Percentiles rank a stretch among this genome's conserved stretches.
phyloP scores from a whole-genome alignment of 345 rosid species.

The Ceriops tagal region DNA sequence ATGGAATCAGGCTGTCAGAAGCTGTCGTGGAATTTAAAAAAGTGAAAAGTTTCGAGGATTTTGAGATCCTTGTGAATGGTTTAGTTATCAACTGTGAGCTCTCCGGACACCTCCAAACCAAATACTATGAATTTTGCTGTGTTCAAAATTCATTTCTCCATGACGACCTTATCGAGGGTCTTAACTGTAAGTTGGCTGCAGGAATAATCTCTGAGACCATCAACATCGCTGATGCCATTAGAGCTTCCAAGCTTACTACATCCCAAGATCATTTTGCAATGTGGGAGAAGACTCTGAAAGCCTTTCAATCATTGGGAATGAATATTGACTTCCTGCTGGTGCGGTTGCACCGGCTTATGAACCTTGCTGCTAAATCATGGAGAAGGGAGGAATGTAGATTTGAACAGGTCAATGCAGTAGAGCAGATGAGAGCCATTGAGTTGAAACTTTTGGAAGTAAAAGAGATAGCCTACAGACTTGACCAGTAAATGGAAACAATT shows the following conservation, averaged over 20 bases:
- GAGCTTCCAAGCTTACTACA: constrained; percentile 32
- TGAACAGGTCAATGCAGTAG: constrained; percentile 10
- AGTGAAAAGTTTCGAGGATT: constrained; percentile 38
- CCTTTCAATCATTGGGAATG: constrained; percentile 37
- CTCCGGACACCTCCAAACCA: constrained; percentile 24
- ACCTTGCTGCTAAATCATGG: constrained; percentile 18
- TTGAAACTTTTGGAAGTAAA: constrained; percentile 20
- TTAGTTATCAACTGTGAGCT: no score
- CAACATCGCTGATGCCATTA: constrained; percentile 40
- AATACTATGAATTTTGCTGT: constrained; percentile 46
- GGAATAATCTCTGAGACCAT: constrained; percentile 32
- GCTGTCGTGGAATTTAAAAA: constrained; percentile 25
- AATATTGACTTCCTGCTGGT: constrained; percentile 29
- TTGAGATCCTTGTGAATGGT: constrained; percentile 32
- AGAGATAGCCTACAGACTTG: constrained; percentile 14
- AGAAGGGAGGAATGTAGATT: constrained; percentile 24
- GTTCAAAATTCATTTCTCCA: constrained; percentile 39
- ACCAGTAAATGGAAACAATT: constrained; percentile 17
- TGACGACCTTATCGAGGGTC: constrained; percentile 30
- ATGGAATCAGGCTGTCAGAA: constrained; percentile 29
- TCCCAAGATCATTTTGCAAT: constrained; percentile 11
- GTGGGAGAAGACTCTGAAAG: constrained; percentile 37
- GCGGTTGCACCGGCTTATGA: constrained; percentile 25
- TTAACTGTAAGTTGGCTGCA: constrained; percentile 25
- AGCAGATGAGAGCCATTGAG: constrained; percentile 23